phyloP scores from a whole-genome alignment of 1,284 basidiomycete species.

The Cystobasidium slooffiae region DNA sequence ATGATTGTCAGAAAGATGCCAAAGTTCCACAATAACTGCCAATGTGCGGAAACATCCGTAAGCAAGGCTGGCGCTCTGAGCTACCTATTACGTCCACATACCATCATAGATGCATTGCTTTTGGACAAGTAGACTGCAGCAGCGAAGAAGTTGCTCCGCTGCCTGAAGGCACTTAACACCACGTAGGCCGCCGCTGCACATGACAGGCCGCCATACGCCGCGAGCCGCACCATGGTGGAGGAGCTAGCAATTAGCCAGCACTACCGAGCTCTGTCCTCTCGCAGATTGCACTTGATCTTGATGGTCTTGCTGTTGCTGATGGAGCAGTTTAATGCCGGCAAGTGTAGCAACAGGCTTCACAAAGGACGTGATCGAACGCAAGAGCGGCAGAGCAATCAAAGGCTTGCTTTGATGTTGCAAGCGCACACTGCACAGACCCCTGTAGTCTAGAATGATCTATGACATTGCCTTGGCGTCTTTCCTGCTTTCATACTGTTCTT shows the following conservation, averaged over 20 bases:
- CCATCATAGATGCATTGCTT: constrained; percentile 85
- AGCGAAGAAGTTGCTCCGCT: constrained; percentile 90
- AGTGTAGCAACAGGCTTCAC: too few relatives aligned
- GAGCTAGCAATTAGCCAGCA: neutral
- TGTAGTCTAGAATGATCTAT: too few relatives aligned
- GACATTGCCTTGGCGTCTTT: too few relatives aligned
- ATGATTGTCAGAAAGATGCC: constrained; percentile 76
- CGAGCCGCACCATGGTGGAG: constrained; percentile 38
- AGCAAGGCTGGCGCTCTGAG: constrained; percentile 57
- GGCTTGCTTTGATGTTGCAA: too few relatives aligned
- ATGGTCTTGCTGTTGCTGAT: neutral
- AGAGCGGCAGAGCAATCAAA: too few relatives aligned
- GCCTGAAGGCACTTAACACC: constrained; percentile 75
- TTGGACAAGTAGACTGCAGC: constrained; percentile 89
- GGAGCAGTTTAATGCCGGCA: too few relatives aligned
- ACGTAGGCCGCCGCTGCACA: constrained; percentile 71
- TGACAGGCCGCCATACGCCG: constrained; percentile 68
- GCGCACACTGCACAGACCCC: too few relatives aligned
- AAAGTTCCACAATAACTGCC: constrained; percentile 90
- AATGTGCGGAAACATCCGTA: too few relatives aligned
- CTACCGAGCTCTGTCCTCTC: neutral
- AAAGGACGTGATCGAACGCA: too few relatives aligned
- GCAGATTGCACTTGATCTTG: neutral
- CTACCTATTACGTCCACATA: constrained; percentile 61
- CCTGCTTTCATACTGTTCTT: too few relatives aligned